phyloP scores from a whole-genome alignment of 2,329 filamentous ascomycete genomes.

The Neonectria magnoliae region DNA sequence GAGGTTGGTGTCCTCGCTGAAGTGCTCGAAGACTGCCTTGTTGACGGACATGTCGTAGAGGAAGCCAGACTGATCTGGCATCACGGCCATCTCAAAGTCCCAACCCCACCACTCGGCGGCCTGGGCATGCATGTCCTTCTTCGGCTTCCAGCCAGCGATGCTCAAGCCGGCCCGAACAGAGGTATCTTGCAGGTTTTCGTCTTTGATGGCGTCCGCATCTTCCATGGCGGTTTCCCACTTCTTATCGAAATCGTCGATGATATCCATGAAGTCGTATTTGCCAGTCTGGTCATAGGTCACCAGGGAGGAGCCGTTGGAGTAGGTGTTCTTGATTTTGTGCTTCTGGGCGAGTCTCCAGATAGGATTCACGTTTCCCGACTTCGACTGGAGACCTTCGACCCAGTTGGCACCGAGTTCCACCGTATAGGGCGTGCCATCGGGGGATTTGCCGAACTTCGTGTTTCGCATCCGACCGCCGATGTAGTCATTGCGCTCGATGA shows the following conservation, averaged over 20 bases:
- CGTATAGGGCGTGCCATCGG: constrained; percentile 62
- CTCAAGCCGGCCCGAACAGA: constrained; percentile 68
- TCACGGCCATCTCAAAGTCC: constrained; percentile 68
- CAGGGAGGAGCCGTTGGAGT: constrained; percentile 68
- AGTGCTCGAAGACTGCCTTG: constrained; percentile 72
- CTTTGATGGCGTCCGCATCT: constrained; percentile 66
- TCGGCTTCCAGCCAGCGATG: constrained; percentile 71
- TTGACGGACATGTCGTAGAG: constrained; percentile 65
- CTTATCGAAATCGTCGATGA: constrained; percentile 62
- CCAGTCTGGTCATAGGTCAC: constrained; percentile 70
- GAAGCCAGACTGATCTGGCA: constrained; percentile 65
- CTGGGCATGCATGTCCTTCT: constrained; percentile 61
- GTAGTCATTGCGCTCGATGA: constrained; percentile 70
- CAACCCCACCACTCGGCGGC: constrained; percentile 68
- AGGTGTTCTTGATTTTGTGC: constrained; percentile 63
- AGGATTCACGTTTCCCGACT: constrained; percentile 61
- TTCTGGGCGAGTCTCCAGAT: constrained; percentile 72
- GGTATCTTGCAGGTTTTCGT: constrained; percentile 68
- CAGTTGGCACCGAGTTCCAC: constrained; percentile 77
- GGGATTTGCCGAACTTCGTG: constrained; percentile 62
- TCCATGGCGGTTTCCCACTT: constrained; percentile 57
- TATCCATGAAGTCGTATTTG: constrained; percentile 57
- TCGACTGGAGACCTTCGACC: constrained; percentile 48
- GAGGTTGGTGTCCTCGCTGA: constrained; percentile 69
- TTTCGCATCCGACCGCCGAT: constrained; percentile 72